These are phyloP conservation scores for Candida peoriensis DNA, from an alignment of 805 yeast genomes.

Conservation along the genomic window DNA sequence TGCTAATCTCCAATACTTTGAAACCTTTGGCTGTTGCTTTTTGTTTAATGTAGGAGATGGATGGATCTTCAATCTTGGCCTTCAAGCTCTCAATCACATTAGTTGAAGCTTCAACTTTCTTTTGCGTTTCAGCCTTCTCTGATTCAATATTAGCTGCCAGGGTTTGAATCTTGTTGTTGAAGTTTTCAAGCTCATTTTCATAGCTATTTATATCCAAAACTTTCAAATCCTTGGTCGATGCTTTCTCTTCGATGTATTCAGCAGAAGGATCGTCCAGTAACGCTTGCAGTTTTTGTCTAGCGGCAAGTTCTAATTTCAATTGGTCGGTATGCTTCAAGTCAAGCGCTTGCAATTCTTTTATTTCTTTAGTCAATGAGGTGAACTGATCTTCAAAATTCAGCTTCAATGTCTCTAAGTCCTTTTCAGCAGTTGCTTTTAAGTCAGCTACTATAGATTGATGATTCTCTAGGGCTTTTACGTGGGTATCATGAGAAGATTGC, in stretches of 20 bases:
- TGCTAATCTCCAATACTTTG: slow-evolving; percentile 9
- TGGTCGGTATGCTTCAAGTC: slow-evolving; percentile 1
- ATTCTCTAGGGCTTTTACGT: slow-evolving; percentile 3
- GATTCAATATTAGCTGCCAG: slow-evolving; percentile 15
- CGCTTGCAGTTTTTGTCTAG: slow-evolving; percentile 7
- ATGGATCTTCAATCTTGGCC: slow-evolving; percentile 5
- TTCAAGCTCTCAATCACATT: slow-evolving; percentile 1
- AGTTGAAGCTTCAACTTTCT: slow-evolving; percentile 9
- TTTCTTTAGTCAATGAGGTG: background rate
- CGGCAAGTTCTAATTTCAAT: background rate
- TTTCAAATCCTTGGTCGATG: slow-evolving; percentile 9
- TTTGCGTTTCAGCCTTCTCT: background rate
- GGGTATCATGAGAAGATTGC: background rate
- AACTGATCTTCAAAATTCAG: background rate
- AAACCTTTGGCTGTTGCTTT: slow-evolving; percentile 16
- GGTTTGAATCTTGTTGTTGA: slow-evolving; percentile 7
- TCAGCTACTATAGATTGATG: slow-evolving; percentile 3
- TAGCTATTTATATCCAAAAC: background rate
- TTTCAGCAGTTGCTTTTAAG: background rate
- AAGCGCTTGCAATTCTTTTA: background rate
- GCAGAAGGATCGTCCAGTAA: slow-evolving; percentile 26
- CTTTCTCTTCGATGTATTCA: slow-evolving; percentile 25
- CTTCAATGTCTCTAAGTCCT: background rate
- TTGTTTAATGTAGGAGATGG: slow-evolving; percentile 1
- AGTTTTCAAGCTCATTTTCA: slow-evolving; percentile 4